Conservation (phyloP, 164 flowering plant species). For the Vitis amurensis region DNA sequence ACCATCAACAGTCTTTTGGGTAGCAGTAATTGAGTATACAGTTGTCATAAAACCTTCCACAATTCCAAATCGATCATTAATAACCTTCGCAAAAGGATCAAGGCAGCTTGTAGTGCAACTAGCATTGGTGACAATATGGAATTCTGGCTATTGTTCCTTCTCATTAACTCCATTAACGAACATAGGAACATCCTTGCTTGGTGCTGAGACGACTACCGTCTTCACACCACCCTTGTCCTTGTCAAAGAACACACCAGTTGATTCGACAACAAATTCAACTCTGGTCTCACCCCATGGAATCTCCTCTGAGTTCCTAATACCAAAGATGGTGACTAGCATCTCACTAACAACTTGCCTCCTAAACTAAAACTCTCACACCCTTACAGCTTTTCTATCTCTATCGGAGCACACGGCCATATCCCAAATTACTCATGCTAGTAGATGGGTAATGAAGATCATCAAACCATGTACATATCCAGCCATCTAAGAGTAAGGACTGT, state of each 20-base stretch:
- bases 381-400: no score
- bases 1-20: slow-evolving; percentile 54
- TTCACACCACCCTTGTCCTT: slow-evolving; percentile 68
- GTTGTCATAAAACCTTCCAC: slow-evolving; percentile 59
- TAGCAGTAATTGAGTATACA: slow-evolving; percentile 42
- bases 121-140: slow-evolving; percentile 53
- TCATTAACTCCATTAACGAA: slow-evolving; percentile 60
- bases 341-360: slow-evolving; percentile 40
- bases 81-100: slow-evolving; percentile 57
- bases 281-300: slow-evolving; percentile 65
- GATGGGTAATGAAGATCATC: no score
- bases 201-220: slow-evolving; percentile 62
- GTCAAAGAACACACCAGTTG: slow-evolving; percentile 72
- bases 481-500: no score
- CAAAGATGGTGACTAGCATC: slow-evolving; percentile 72
- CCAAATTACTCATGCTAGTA: no score
- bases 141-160: slow-evolving; percentile 43
- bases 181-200: slow-evolving; percentile 58
- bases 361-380: no score
- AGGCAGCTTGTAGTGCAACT: slow-evolving; percentile 70
- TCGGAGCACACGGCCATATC: no score
- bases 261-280: slow-evolving; percentile 50
- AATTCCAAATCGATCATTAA: slow-evolving; percentile 46
- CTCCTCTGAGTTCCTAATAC: slow-evolving; percentile 47
- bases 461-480: no score